Conservation (phyloP, 2,329 filamentous ascomycete species). For the Botrytis galanthina region DNA sequence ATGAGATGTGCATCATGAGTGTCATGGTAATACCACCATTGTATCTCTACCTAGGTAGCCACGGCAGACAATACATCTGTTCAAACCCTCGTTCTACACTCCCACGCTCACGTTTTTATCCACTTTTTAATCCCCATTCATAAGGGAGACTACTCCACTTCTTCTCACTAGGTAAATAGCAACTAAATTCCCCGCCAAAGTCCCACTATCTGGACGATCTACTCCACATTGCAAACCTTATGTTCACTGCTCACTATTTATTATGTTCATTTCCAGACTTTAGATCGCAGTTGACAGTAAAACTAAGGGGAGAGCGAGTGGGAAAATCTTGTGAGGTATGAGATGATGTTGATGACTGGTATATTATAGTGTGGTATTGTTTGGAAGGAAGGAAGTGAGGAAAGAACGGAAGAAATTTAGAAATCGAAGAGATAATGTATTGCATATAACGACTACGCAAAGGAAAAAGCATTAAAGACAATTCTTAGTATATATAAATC, state of each 20-base stretch:
- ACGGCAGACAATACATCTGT: too few species aligned
- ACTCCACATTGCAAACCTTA: not conserved
- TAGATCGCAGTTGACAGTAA: not conserved
- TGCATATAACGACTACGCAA: not conserved
- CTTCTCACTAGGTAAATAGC: not conserved
- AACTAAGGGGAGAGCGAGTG: not conserved
- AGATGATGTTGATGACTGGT: not conserved
- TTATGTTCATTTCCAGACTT: not conserved
- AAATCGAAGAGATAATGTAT: too few species aligned
- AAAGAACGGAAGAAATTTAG: accelerated
- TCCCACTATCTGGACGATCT: not conserved
- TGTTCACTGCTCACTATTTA: not conserved
- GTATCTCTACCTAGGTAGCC: not conserved
- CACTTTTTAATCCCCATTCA: not conserved
- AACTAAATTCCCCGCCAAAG: not conserved
- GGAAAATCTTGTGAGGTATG: not conserved
- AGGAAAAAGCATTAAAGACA: not conserved
- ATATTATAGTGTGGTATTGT: not conserved
- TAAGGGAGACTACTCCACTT: not conserved
- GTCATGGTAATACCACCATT: not conserved
- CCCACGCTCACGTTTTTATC: not conserved
- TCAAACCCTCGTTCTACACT: not conserved
- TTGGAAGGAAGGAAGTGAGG: not conserved
- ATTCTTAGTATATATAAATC: not conserved
- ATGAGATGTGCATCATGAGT: not conserved